Percentiles rank a stretch among this genome's conserved stretches.
Evolutionary conservation across 2,329 filamentous ascomycete genomes (phyloP).

Genomic region (Pestalotiopsis sp.): DNA sequence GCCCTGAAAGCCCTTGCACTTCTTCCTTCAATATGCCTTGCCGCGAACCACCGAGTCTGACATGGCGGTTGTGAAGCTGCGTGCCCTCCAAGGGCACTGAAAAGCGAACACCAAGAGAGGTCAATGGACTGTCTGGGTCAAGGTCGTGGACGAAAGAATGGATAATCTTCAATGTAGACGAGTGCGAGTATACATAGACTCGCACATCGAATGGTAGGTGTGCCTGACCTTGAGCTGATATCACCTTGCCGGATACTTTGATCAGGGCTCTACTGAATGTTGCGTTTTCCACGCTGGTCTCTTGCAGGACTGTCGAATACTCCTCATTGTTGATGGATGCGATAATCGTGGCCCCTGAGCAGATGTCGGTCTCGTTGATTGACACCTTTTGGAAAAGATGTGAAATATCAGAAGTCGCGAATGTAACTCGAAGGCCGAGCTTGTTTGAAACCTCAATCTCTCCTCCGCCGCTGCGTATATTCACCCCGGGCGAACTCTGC

Average conservation of each 20-base stretch:
- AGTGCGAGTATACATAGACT: background rate
- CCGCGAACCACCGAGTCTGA: background rate
- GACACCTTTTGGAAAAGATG: background rate
- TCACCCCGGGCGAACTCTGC: background rate
- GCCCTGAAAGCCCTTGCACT: background rate
- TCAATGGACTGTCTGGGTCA: background rate
- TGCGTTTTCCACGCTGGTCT: background rate
- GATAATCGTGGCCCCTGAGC: background rate
- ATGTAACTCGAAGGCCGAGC: background rate
- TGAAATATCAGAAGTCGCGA: background rate
- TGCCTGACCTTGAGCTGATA: background rate
- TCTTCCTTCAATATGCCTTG: background rate
- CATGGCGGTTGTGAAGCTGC: background rate
- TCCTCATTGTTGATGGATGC: background rate
- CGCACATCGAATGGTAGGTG: background rate
- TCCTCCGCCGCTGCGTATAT: background rate
- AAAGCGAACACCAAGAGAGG: background rate
- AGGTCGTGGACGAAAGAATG: conserved; percentile 3
- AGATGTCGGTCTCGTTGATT: background rate
- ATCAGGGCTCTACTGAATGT: background rate
- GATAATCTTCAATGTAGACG: background rate
- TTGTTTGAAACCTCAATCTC: background rate
- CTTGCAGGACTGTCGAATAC: background rate
- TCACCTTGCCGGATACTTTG: background rate
- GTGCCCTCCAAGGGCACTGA: background rate